phyloP scores from a whole-genome alignment of 2,329 filamentous ascomycete species.

The Colletotrichum lindemuthianum region DNA sequence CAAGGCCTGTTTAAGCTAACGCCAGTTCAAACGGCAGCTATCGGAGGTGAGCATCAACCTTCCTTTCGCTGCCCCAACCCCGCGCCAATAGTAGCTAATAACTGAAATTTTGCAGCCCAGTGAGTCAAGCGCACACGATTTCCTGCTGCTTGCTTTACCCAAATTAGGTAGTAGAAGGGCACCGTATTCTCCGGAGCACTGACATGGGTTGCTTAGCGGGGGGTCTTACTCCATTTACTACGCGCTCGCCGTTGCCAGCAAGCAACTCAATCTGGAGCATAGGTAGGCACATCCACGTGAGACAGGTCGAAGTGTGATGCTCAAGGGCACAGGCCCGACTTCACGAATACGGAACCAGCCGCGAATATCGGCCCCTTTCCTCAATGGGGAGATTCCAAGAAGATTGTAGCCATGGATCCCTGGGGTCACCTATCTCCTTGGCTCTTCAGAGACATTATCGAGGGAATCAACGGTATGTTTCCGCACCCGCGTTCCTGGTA shows the following conservation, averaged over 20 bases:
- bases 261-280: constrained; percentile 86
- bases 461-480: constrained; percentile 72
- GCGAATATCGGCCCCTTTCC: constrained; percentile 88
- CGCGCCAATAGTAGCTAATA: constrained; percentile 9
- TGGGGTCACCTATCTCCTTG: constrained; percentile 88
- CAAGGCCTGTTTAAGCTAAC: constrained; percentile 31
- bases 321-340: constrained; percentile 59
- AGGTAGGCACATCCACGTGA: constrained; percentile 52
- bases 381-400: constrained; percentile 88
- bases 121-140: constrained; percentile 37
- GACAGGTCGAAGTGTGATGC: background rate
- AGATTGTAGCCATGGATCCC: constrained; percentile 98
- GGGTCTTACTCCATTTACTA: constrained; percentile 98
- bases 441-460: constrained; percentile 82
- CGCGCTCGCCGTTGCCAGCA: constrained; percentile 90
- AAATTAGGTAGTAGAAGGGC: background rate
- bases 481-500: too few species aligned
- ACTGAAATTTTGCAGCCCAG: constrained; percentile 49
- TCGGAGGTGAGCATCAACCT: constrained; percentile 60
- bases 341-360: constrained; percentile 87
- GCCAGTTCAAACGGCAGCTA: constrained; percentile 50
- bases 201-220: constrained; percentile 56
- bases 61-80: constrained; percentile 17
- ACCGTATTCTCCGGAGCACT: background rate
- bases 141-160: too few species aligned